Percentiles rank a stretch among this genome's conserved stretches.
Conservation (phyloP, 352 stramenopile genomes). For the Detonula confervacea region DNA sequence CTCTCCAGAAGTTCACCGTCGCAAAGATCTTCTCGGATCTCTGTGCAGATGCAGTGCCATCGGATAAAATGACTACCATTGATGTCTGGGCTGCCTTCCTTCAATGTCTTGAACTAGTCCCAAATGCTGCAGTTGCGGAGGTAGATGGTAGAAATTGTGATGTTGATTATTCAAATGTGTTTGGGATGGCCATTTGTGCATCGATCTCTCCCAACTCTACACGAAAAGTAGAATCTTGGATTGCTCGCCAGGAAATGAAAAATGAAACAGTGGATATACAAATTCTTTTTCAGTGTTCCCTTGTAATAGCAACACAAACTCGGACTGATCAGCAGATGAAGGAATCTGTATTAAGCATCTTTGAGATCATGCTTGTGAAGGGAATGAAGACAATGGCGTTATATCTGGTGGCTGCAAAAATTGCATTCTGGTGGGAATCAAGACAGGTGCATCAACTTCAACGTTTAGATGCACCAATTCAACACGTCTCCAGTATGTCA, state of each 20-base stretch:
- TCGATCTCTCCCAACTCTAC: slow-evolving; percentile 24
- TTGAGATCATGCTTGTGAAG: slow-evolving; percentile 56
- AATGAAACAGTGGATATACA: slow-evolving; percentile 3
- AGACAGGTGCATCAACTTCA: slow-evolving; percentile 19
- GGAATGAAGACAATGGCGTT: slow-evolving; percentile 47
- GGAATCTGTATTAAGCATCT: slow-evolving; percentile 37
- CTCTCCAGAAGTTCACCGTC: slow-evolving; percentile 41
- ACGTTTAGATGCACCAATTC: slow-evolving; percentile 20
- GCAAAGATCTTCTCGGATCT: slow-evolving; percentile 41
- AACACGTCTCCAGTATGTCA: slow-evolving; percentile 29
- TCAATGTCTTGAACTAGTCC: slow-evolving; percentile 27
- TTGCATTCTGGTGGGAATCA: slow-evolving; percentile 57
- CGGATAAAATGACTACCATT: not conserved
- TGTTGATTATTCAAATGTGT: slow-evolving; percentile 23
- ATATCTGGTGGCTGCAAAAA: slow-evolving; percentile 43
- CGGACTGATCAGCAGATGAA: slow-evolving; percentile 40
- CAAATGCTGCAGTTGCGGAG: slow-evolving; percentile 16
- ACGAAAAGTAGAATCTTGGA: slow-evolving; percentile 45
- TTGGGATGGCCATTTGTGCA: slow-evolving; percentile 37
- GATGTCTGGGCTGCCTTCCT: slow-evolving; percentile 39
- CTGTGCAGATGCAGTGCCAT: slow-evolving; percentile 26
- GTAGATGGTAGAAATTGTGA: slow-evolving; percentile 14
- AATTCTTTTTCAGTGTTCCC: slow-evolving; percentile 16
- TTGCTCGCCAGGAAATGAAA: slow-evolving; percentile 29
- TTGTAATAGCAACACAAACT: slow-evolving; percentile 30